Conservation (phyloP, 108 stramenopile genomes). For the Epipyxis sp. region DNA sequence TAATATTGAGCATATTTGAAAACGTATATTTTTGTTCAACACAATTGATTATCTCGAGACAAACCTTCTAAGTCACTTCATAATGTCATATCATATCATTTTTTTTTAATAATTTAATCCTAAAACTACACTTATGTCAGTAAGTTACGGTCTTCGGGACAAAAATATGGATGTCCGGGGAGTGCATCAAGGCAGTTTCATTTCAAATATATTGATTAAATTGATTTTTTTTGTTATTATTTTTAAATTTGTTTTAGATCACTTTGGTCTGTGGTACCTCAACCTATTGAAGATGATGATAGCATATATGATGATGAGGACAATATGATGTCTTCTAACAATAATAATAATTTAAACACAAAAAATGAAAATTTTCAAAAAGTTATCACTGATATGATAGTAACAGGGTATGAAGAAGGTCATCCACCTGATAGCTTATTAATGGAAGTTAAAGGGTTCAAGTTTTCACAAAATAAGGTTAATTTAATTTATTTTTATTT, state of each 20-base stretch:
- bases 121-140: too few relatives aligned
- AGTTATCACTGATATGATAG: background rate
- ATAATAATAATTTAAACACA: background rate
- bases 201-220: background rate
- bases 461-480: constrained; percentile 26
- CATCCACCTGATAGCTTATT: background rate
- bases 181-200: too few relatives aligned
- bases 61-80: too few relatives aligned
- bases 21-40: too few relatives aligned
- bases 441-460: constrained; percentile 31
- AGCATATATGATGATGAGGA: background rate
- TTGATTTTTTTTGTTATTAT: background rate
- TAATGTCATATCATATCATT: too few relatives aligned
- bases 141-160: too few relatives aligned
- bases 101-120: too few relatives aligned
- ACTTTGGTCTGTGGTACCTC: background rate
- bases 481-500: background rate
- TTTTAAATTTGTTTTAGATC: too few relatives aligned
- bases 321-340: background rate
- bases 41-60: too few relatives aligned
- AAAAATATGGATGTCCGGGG: too few relatives aligned
- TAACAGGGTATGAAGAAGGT: background rate
- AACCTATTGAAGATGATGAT: background rate
- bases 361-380: background rate
- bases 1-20: too few relatives aligned